Base-by-base conservation (phyloP, 2,329 filamentous ascomycete species). In the Colletotrichum karsti region DNA sequence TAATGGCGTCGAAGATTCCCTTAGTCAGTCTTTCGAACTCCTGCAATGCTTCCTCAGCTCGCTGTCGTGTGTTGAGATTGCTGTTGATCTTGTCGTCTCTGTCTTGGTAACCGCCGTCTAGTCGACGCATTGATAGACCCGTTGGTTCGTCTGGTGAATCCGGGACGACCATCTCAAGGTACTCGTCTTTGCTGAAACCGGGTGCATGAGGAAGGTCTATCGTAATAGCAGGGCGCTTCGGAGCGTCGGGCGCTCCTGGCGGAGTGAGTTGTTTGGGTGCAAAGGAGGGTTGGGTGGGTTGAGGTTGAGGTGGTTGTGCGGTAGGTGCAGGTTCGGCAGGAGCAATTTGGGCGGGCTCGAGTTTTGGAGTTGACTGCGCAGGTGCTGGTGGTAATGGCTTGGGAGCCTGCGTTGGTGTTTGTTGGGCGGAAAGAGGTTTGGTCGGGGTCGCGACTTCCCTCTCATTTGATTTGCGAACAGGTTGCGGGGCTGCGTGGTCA, bases 61-160 rank as follows among this genome's bases (percentile, higher is more conserved):
- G 91, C 73, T 97, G 91, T 56, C 92, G 91, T 77, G 97, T 93
- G 74, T 97, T 94, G 3, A 94, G 83, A 44, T 88, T 89, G 48
- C 91, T 80, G 15, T 88, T 84, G 20, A 91, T 81, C 3, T 88
- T 78, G 55, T 87, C 88, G 62, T 88, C 86, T 12, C 87, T 84
- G 7, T 83, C 59, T 44, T 68, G 55, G 28, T 68, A 58, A 28
- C 44, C 85, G 55, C 82, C 81, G 24, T 84, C 81, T 39, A 80
- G 79, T 67, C 88, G 90, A 63, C 87, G 84, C 30, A 75, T 74
- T 5, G 87, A 88, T 22, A 88, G 72, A 63, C 84, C 80, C 13
- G 77, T 72, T 1, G 85, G 84, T 18, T 83, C 81, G 66, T 87
- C 83, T 1, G 82, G 79, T 2, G 80, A 77, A 67, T 86, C 83